These are phyloP conservation scores for Naganishia sp. DNA, from an alignment of 1,284 basidiomycete genomes.

Conservation along the genomic window DNA sequence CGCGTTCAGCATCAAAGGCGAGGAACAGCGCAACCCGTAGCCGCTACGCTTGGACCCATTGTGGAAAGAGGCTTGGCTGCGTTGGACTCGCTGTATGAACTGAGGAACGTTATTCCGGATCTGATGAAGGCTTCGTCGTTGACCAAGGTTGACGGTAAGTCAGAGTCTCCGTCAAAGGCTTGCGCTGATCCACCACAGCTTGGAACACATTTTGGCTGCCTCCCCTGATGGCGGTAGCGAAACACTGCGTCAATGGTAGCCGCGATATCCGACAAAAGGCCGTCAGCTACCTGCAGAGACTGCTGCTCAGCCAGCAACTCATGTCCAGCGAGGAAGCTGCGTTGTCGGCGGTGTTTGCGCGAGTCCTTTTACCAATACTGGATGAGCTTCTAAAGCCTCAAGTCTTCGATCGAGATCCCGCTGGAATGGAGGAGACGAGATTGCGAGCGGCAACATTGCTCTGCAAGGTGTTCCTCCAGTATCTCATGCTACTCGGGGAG, in stretches of 20 bases:
- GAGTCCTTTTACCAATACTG: constrained; percentile 85
- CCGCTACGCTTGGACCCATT: constrained; percentile 60
- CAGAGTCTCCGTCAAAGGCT: not conserved
- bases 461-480: constrained; percentile 94
- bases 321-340: constrained; percentile 62
- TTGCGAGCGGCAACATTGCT: constrained; percentile 81
- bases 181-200: constrained; percentile 56
- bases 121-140: constrained; percentile 59
- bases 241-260: constrained; percentile 81
- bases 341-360: constrained; percentile 81
- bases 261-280: constrained; percentile 83
- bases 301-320: constrained; percentile 77
- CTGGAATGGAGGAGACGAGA: constrained; percentile 86
- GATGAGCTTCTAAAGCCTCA: constrained; percentile 89
- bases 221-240: constrained; percentile 71
- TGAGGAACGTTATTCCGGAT: constrained; percentile 65
- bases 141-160: constrained; percentile 44
- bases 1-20: constrained; percentile 52
- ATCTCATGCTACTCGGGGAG: constrained; percentile 72
- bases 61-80: constrained; percentile 79
- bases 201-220: constrained; percentile 83
- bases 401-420: constrained; percentile 73
- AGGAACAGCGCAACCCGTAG: constrained; percentile 36
- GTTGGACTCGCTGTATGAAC: constrained; percentile 73
- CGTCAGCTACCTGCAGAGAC: constrained; percentile 80